Evolutionary conservation across 306 rosid genomes (phyloP), one percentile per base, ranked within the genome.

Genomic region (apple (Malus domestica)): DNA sequence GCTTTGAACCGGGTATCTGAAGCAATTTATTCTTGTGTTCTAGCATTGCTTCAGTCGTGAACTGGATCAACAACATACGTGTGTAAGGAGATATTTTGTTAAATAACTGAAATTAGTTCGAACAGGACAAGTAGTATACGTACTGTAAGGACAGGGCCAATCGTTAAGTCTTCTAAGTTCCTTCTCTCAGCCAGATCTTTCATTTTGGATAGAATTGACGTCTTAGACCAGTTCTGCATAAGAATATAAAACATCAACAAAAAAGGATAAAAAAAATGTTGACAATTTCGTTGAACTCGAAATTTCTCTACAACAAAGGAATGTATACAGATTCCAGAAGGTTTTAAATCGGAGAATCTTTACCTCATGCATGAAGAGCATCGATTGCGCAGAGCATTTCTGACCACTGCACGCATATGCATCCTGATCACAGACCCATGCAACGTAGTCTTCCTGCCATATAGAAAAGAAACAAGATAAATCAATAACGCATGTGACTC

Each of bases 341-440:
- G 32, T 57, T 67, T 45, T 70, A 67, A 86, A 14, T 67, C 25
- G 13, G 62, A 73, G 71, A 70, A 68, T 44, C 91, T 72, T 42
- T 76, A 94, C 98, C 98, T 95, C 97, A 29, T 95, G 98, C 85
- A 95, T 86, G 81, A 95, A 90, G 65, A 95, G 74, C 78, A 95
- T 84, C 33, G 97, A 95, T 59, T 92, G 96, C 35, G 98, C 98
- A 0, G 98, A 95, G 88, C 98, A 95, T 87, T 95, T 95, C 86
- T 95, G 98, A 74, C 98, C 98, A 59, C 97, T 95, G 79, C 98
- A 90, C 62, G 98, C 98, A 32, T 92, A 95, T 70, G 98, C 98
- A 90, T 95, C 98, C 85, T 95, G 98, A 81, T 95, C 98, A 80
- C 97, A 95, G 62, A 95, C 97, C 97, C 97, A 95, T 3, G 97